A percentile compares a stretch with the other conserved stretches of the same genome.
Evolutionary conservation across 1,284 basidiomycete genomes (phyloP).

Genomic region (Trametes pubescens): DNA sequence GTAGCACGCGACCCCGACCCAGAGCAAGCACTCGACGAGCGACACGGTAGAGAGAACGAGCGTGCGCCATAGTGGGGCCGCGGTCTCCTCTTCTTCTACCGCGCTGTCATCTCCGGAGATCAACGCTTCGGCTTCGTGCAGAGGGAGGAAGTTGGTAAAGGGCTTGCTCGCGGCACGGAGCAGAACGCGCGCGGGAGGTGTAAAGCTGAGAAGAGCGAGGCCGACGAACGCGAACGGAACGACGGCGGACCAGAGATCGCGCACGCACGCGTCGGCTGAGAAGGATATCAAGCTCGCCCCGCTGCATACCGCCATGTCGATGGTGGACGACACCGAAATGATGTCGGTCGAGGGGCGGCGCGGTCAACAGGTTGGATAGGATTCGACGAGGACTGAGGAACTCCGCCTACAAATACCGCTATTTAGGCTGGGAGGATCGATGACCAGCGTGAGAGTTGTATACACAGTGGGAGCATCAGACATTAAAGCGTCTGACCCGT

Average conservation of each 20-base stretch:
- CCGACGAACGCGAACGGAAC: conserved; percentile 59
- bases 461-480: too few species aligned
- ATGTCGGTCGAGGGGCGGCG: too few species aligned
- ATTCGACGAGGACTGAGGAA: too few species aligned
- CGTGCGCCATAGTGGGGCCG: conserved; percentile 64
- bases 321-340: too few species aligned
- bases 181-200: conserved; percentile 43
- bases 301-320: conserved; percentile 29
- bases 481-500: too few species aligned
- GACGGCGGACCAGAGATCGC: conserved; percentile 63
- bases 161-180: conserved; percentile 44
- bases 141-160: conserved; percentile 58
- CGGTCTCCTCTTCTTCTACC: conserved; percentile 35
- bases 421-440: too few species aligned
- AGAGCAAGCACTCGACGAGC: conserved; percentile 56
- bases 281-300: conserved; percentile 52
- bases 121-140: conserved; percentile 68
- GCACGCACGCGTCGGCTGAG: conserved; percentile 54
- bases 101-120: conserved; percentile 38
- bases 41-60: conserved; percentile 58
- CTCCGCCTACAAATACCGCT: too few species aligned
- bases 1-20: conserved; percentile 59
- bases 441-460: too few species aligned
- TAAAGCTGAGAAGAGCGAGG: conserved; percentile 49
- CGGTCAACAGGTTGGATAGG: too few species aligned